Evolutionary conservation across 371 early-diverging fungal genomes (phyloP), one percentile per base, ranked within the genome.

Genomic region (Gilbertella persicaria): DNA sequence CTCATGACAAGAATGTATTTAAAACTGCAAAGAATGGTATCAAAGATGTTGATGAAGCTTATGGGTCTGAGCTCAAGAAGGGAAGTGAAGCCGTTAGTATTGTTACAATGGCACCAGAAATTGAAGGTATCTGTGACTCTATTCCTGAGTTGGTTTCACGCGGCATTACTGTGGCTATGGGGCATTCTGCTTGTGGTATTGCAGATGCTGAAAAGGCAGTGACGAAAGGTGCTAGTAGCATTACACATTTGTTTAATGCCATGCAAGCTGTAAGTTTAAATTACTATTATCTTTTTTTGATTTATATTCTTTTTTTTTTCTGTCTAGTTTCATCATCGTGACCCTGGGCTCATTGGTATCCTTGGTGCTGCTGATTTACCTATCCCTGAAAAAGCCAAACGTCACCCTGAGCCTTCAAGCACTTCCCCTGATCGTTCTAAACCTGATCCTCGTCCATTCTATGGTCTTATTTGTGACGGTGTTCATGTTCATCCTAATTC

Each of bases 221-320:
- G 39, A 58, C 56, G 3, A 72, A 73, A 35, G 93, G 93, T 16
- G 87, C 83, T 24, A 83, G 66, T 9, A 75, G 79, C 43, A 82
- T 92, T 36, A 93, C 93, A 0, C 93, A 93, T 58, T 64, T 93
- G 55, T 93, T 92, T 65, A 89, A 91, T 49, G 90, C 91, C 30
- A 90, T 90, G 92, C 88, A 83, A 57, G 80, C 82, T 14, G 81
- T 80, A 74, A 69, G 72, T 69, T 33, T 12, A 33, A 24, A 21
- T 4, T 5, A 10, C 24, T 21, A 19, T 39, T 9, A 17, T n/a
- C 26, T 24, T 13, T 14, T 26, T 20, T 12, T 19, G 37, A 19
- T 13, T 37, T 20, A n/a, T 13, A 23, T 1, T 12, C 16, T 14
- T 53, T 9, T 40, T 44, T 26, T 5, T 0, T 28, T 39, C 13